Evolutionary conservation across 2,329 filamentous ascomycete species (phyloP).

Genomic region (Beauveria caledonica): DNA sequence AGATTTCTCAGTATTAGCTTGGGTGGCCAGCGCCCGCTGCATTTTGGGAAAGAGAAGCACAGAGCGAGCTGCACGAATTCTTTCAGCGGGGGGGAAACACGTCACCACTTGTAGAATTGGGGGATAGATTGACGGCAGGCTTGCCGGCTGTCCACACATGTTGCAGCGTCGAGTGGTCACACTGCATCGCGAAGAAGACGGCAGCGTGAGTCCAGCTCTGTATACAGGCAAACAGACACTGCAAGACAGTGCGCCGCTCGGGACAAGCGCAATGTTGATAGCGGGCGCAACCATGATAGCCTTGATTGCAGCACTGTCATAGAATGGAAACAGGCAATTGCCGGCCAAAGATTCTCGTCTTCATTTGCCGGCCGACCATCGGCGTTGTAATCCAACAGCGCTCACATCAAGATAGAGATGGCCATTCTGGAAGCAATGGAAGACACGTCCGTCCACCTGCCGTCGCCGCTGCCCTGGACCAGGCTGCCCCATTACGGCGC

Average conservation of each 20-base stretch:
- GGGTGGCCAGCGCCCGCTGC: not conserved
- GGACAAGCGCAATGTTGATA: not conserved
- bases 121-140: conserved; percentile 3
- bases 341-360: not conserved
- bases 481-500: not conserved
- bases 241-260: not conserved
- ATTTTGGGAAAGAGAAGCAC: not conserved
- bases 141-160: not conserved
- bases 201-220: not conserved
- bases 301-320: not conserved
- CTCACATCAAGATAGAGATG: not conserved
- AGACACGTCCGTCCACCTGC: not conserved
- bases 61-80: not conserved
- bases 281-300: not conserved
- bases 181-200: not conserved
- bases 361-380: conserved; percentile 1
- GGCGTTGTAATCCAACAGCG: not conserved
- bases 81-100: not conserved
- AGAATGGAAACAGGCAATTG: not conserved
- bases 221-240: not conserved
- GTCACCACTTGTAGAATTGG: not conserved
- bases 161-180: not conserved
- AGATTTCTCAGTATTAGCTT: not conserved
- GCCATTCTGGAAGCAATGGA: not conserved
- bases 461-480: not conserved